phyloP scores from a whole-genome alignment of 257 asterid species.

The Solanum tarapatanum region DNA sequence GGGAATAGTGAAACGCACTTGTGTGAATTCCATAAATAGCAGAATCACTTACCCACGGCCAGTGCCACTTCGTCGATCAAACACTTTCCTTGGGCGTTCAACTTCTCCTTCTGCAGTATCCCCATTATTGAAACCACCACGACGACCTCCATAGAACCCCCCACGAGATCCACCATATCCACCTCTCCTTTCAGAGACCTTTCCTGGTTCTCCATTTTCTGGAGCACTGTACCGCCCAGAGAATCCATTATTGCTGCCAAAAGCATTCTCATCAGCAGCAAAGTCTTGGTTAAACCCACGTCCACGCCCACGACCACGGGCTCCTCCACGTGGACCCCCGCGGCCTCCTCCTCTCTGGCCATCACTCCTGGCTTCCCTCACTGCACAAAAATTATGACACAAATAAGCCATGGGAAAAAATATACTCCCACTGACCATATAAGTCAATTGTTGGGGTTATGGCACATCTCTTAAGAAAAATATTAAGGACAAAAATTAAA shows the following conservation, averaged over 20 bases:
- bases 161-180: constrained; percentile 22
- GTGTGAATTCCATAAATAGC: neutral
- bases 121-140: constrained; percentile 26
- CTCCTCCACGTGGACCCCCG: constrained; percentile 20
- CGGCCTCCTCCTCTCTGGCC: constrained; percentile 29
- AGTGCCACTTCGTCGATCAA: constrained; percentile 34
- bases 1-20: neutral
- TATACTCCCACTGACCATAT: neutral
- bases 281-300: constrained; percentile 28
- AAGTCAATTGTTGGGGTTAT: neutral
- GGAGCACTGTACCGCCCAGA: constrained; percentile 9
- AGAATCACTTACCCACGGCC: constrained; percentile 27
- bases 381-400: constrained; percentile 5
- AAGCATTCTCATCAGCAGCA: constrained; percentile 17
- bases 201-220: constrained; percentile 22
- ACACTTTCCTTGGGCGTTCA: constrained; percentile 17
- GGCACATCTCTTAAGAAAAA: neutral
- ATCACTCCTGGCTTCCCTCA: constrained; percentile 25
- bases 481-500: neutral
- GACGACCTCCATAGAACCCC: constrained; percentile 21
- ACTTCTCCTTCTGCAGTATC: constrained; percentile 11
- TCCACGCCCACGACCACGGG: constrained; percentile 18
- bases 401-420: neutral
- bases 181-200: constrained; percentile 16
- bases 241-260: constrained; percentile 21